Conservation (phyloP, 148 eudicot species). For the Cornus kousa region DNA sequence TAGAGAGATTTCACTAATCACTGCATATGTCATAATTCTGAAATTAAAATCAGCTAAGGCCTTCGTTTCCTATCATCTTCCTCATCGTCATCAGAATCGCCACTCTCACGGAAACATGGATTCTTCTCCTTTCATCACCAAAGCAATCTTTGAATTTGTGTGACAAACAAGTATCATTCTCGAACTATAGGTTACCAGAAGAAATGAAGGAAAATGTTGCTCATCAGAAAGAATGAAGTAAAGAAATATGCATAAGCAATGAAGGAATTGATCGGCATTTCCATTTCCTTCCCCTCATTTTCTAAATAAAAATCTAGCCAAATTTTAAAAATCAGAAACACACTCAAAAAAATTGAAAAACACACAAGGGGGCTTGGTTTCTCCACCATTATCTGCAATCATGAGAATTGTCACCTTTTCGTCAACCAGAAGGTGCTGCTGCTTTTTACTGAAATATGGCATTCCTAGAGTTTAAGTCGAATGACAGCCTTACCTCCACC, state of each 20-base stretch:
- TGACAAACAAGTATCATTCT: not conserved
- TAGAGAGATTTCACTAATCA: not conserved
- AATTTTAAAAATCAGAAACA: too few relatives aligned
- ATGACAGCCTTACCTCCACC: not conserved
- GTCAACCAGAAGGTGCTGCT: not conserved
- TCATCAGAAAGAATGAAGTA: not conserved
- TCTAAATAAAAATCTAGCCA: not conserved
- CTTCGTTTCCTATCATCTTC: slow-evolving; percentile 66
- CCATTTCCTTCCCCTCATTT: not conserved
- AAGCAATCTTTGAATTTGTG: not conserved
- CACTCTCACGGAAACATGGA: slow-evolving; percentile 90
- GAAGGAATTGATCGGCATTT: not conserved
- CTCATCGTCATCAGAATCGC: slow-evolving; percentile 89
- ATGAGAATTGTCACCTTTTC: not conserved
- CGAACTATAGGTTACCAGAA: not conserved
- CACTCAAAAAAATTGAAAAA: not conserved
- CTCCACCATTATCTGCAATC: not conserved
- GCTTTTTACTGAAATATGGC: not conserved
- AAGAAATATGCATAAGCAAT: not conserved
- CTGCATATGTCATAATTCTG: not conserved
- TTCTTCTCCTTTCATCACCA: slow-evolving; percentile 73
- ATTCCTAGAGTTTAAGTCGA: not conserved
- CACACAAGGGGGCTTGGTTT: not conserved
- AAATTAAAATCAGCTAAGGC: slow-evolving; percentile 24
- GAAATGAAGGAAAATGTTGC: not conserved